A percentile compares a stretch with the other conserved stretches of the same genome.
phyloP scores from a whole-genome alignment of 1,284 basidiomycete species.

The Schizophyllum commune region DNA sequence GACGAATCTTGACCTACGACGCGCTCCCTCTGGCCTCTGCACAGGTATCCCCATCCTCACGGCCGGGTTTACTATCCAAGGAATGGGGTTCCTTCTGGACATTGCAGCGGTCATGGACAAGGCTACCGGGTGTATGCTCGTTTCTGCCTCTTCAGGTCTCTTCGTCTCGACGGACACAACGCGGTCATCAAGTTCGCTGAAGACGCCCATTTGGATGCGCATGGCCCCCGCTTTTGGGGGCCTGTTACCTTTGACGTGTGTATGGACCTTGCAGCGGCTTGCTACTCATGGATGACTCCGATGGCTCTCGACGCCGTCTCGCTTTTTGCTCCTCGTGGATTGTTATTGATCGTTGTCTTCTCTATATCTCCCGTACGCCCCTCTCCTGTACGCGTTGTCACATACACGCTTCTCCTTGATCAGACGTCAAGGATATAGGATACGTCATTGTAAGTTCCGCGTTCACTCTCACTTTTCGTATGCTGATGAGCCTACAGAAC shows the following conservation, averaged over 20 bases:
- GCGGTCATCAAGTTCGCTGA: background rate
- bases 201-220: background rate
- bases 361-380: slow-evolving; percentile 22
- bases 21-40: slow-evolving; percentile 34
- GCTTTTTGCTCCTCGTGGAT: slow-evolving; percentile 25
- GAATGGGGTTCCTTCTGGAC: slow-evolving; percentile 21
- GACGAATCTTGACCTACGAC: slow-evolving; percentile 34
- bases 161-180: background rate
- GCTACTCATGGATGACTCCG: background rate
- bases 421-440: slow-evolving; percentile 93
- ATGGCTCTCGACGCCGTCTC: background rate
- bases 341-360: slow-evolving; percentile 51
- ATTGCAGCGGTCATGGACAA: slow-evolving; percentile 31
- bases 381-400: slow-evolving; percentile 21
- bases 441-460: slow-evolving; percentile 74
- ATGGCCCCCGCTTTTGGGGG: too few relatives aligned
- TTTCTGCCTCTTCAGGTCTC: background rate
- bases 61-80: slow-evolving; percentile 25
- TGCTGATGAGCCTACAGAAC: slow-evolving; percentile 47
- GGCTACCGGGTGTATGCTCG: background rate
- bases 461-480: slow-evolving; percentile 13
- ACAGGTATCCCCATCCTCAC: slow-evolving; percentile 1
- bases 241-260: background rate
- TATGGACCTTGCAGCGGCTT: background rate
- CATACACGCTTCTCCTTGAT: slow-evolving; percentile 19